Base-by-base conservation (phyloP, 2,329 filamentous ascomycete species). In the Sclerotinia sclerotiorum region DNA sequence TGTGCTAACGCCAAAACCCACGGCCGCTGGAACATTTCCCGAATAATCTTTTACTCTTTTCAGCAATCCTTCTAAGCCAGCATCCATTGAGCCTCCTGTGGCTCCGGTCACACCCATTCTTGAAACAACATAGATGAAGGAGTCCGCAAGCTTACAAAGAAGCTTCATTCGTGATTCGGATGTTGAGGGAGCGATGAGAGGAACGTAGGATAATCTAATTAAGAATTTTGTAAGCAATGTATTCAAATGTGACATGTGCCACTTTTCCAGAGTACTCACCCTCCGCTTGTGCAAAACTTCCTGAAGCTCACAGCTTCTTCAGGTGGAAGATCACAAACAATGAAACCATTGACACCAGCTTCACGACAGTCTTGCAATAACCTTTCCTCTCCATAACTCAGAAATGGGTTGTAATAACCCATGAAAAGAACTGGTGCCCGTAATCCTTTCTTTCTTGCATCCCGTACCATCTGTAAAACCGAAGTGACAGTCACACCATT, bases 51-150 rank as follows among this genome's bases (percentile, higher is more conserved):
- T 95, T 35, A 99, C 95, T 51, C 92, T 88, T 68, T 87, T 86
- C 69, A 99, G 83, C 49, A 99, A 86, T 64, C 91, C 88, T 19
- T 94, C 93, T 46, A 99, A 86, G 69, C 90, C 89, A 56, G 89
- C 84, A 79, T 92, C 97, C 76, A 99, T 82, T 35, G 88, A 88
- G 46, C 94, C 94, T 51, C 46, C 56, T 0, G 89, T 90, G 19
- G 93, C 95, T 75, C 95, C 95, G 13, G 95, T 99, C 68, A 98
- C 94, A 75, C 95, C 95, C 90, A 97, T 96, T 75, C 94, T 87
- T 35, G 94, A 98, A 68, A 99, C 95, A 70, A 99, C 94, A 79
- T 99, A 99, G 81, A 99, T 97, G 83, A 98, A 99, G 4, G 94
- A 97, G 81, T 98, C 94, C 77, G 95, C 95, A 72, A 99, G 94